phyloP scores from a whole-genome alignment of 805 yeast species.

The Metschnikowia bowlesiae region DNA sequence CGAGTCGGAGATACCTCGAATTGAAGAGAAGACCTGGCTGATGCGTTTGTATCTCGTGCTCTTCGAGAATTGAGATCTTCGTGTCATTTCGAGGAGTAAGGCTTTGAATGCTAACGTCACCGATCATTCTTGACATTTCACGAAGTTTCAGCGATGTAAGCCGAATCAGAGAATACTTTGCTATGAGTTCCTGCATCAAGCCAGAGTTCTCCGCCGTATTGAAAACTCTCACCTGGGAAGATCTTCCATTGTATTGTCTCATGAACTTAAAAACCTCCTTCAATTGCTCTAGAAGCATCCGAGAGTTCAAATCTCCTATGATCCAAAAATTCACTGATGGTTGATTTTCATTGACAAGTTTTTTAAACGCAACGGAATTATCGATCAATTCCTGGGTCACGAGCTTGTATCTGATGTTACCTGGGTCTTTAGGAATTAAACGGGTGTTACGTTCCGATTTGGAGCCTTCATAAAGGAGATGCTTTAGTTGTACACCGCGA shows the following conservation, averaged over 20 bases:
- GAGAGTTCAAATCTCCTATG: slow-evolving; percentile 51
- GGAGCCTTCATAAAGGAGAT: slow-evolving; percentile 41
- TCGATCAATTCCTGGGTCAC: slow-evolving; percentile 24
- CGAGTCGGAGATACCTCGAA: slow-evolving; percentile 47
- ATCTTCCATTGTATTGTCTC: slow-evolving; percentile 18
- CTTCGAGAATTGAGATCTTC: slow-evolving; percentile 21
- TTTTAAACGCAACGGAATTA: slow-evolving; percentile 20
- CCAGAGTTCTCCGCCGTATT: slow-evolving; percentile 18
- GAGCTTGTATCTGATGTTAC: slow-evolving; percentile 28
- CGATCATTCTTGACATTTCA: slow-evolving; percentile 30
- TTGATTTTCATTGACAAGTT: slow-evolving; percentile 12
- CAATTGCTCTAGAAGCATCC: slow-evolving; percentile 42
- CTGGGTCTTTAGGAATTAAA: slow-evolving; percentile 32
- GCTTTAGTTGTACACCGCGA: slow-evolving; percentile 29
- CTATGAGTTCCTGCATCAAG: slow-evolving; percentile 2
- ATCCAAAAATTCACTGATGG: slow-evolving; percentile 53
- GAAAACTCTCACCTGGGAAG: slow-evolving; percentile 36
- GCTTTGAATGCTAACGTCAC: slow-evolving; percentile 10
- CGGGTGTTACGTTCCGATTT: slow-evolving; percentile 41
- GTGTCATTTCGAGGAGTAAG: slow-evolving; percentile 1
- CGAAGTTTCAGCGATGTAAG: slow-evolving; percentile 45
- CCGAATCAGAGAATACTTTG: slow-evolving; percentile 13
- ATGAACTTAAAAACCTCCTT: slow-evolving; percentile 27
- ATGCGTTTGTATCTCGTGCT: slow-evolving; percentile 28
- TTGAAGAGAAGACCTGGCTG: slow-evolving; percentile 45